A percentile compares a stretch with the other conserved stretches of the same genome.
phyloP scores from a whole-genome alignment of 352 stramenopile genomes.

The Pythium rhizo-oryzae region DNA sequence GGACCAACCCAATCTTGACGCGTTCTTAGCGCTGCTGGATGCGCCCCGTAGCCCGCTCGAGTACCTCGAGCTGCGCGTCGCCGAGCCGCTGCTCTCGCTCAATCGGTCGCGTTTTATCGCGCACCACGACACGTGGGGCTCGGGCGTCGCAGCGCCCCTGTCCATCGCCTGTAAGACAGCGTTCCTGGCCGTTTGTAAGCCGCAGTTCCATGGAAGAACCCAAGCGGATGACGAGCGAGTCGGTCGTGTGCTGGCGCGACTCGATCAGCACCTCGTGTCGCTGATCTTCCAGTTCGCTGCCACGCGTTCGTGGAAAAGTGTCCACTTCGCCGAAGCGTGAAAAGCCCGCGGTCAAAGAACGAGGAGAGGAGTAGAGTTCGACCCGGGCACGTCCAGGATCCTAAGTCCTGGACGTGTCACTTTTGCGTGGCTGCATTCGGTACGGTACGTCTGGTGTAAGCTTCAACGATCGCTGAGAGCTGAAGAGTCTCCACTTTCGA shows the following conservation, averaged over 20 bases:
- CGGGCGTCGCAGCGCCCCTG: neutral
- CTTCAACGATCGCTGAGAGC: neutral
- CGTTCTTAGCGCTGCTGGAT: slow-evolving; percentile 4
- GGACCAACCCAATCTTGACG: slow-evolving; percentile 14
- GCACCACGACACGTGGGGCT: slow-evolving; percentile 14
- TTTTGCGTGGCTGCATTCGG: neutral
- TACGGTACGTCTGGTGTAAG: neutral
- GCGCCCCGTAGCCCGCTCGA: neutral
- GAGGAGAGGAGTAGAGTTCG: neutral
- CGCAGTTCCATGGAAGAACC: neutral
- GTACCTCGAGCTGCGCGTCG: slow-evolving; percentile 11
- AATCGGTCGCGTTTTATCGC: neutral
- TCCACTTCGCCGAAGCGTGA: slow-evolving; percentile 4
- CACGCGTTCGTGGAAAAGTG: neutral
- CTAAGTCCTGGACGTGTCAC: too few species aligned
- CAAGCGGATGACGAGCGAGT: too few species aligned
- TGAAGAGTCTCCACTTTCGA: neutral
- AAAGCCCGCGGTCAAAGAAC: neutral
- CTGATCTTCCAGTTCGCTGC: slow-evolving; percentile 9
- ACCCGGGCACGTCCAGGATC: too few species aligned
- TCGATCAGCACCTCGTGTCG: neutral
- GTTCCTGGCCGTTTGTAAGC: slow-evolving; percentile 9
- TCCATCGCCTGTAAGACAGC: neutral
- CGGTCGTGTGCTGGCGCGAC: neutral
- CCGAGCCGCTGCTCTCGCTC: neutral